A percentile compares a stretch with the other conserved stretches of the same genome.
phyloP scores from a whole-genome alignment of 1,139 yeast species.

The Scheffersomyces insectosa region DNA sequence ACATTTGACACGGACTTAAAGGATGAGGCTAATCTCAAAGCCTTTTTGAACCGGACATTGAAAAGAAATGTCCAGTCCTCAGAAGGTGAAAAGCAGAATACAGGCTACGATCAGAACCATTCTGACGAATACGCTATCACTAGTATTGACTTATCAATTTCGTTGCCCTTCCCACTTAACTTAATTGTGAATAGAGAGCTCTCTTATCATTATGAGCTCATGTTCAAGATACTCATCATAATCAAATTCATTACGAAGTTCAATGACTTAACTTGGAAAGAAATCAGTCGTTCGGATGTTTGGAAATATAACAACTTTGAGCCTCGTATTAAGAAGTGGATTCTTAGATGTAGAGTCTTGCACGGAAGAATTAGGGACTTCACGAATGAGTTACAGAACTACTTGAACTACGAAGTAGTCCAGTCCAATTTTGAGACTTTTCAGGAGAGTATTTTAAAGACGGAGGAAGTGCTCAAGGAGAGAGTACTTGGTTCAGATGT shows the following conservation, averaged over 20 bases:
- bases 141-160: constrained; percentile 61
- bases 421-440: constrained; percentile 56
- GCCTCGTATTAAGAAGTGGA: constrained; percentile 53
- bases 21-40: constrained; percentile 39
- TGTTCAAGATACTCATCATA: constrained; percentile 70
- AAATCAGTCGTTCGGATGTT: constrained; percentile 61
- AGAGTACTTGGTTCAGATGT: constrained; percentile 14
- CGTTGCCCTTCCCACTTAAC: constrained; percentile 85
- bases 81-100: constrained; percentile 7
- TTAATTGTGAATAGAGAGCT: constrained; percentile 70
- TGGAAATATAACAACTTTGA: constrained; percentile 60
- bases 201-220: constrained; percentile 74
- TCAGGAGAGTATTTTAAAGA: constrained; percentile 20
- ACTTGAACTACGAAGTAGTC: constrained; percentile 61
- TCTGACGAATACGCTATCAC: constrained; percentile 35
- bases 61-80: constrained; percentile 9
- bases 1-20: constrained; percentile 62
- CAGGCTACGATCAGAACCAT: constrained; percentile 46
- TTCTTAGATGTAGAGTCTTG: constrained; percentile 54
- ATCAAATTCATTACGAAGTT: constrained; percentile 62
- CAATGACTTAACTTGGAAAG: constrained; percentile 72
- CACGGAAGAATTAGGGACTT: constrained; percentile 66
- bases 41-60: constrained; percentile 39
- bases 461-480: constrained; percentile 16
- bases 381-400: constrained; percentile 54